Base-by-base conservation (phyloP, 2,329 filamentous ascomycete genomes). In the Apiospora rasikravindrae region DNA sequence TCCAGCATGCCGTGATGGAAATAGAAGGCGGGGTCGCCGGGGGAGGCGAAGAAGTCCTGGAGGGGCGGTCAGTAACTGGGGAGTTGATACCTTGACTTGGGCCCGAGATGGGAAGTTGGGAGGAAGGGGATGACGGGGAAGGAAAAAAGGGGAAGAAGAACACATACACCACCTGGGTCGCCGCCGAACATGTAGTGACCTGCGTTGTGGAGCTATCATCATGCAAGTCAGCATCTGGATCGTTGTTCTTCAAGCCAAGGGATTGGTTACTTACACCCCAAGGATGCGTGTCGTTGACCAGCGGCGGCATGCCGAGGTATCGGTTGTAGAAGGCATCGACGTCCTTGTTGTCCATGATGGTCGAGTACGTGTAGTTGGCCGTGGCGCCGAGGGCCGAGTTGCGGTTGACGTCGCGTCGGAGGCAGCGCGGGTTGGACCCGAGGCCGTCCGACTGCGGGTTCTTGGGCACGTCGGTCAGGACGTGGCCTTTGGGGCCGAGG, bases 321-420 rank as follows among this genome's bases (percentile, higher is more conserved):
- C 29, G 57, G 73, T 82, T 83, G 74, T 86, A 83, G 73, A 86
- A 86, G 53, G 71, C 74, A 61, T 80, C 76, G 67, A 86, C 83
- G 29, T 84, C 76, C 0, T 75, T 72, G 77, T 80, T 79, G 6
- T 81, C 74, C 19, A 72, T 81, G 76, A 87, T 79, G 10, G 84
- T 80, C 26, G 71, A 77, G 72, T 75, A 78, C 0, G 77, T 75
- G 42, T 77, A 77, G 64, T 81, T 77, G 26, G 84, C 82, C n/a
- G 79, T 82, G 10, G 80, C 79, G 1, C 81, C 82, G 71, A 85
- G 76, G n/a, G 82, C 75, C 11, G 79, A 77, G 71, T 80, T 77
- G 64, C 72, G 76, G 76, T 83, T 83, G 47, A 86, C 73, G 74
- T 85, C 84, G 44, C 83, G 81, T 64, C 81, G 81, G 49, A 86